Evolutionary conservation across 106 monocot genomes (phyloP).

Genomic region (Phalaenopsis aphrodite): DNA sequence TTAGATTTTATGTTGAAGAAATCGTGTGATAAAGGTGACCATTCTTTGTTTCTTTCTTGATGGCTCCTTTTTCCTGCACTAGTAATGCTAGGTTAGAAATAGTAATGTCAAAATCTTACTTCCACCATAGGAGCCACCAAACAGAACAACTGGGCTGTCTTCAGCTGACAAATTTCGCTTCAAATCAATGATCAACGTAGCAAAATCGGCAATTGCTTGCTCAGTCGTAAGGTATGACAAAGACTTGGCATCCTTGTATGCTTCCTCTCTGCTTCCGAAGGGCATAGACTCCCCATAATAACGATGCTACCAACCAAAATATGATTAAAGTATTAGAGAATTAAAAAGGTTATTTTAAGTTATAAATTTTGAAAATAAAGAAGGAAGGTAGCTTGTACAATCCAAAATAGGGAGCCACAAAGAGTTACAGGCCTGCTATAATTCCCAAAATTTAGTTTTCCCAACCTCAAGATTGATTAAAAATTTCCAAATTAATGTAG

Average conservation of each 20-base stretch:
- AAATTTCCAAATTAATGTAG: not conserved
- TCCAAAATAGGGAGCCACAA: not conserved
- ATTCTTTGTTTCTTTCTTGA: not conserved
- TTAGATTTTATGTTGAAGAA: not conserved
- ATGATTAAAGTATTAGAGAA: not conserved
- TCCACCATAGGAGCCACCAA: constrained; percentile 93
- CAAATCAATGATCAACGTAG: constrained; percentile 51
- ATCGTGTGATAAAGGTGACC: not conserved
- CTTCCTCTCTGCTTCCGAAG: constrained; percentile 69
- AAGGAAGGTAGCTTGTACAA: not conserved
- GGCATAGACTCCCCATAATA: constrained; percentile 94
- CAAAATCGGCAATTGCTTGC: constrained; percentile 87
- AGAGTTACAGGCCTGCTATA: not conserved
- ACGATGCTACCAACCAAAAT: constrained; percentile 49
- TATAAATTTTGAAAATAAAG: not conserved
- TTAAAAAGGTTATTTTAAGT: not conserved
- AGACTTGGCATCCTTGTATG: constrained; percentile 61
- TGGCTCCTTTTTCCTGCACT: not conserved
- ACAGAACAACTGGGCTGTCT: constrained; percentile 68
- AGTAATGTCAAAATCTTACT: constrained; percentile 33
- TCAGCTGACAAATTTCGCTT: constrained; percentile 62
- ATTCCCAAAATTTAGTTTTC: not conserved
- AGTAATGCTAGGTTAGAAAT: not conserved
- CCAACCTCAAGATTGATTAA: not conserved
- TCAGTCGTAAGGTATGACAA: constrained; percentile 78